phyloP scores from a whole-genome alignment of 2,329 filamentous ascomycete genomes.

The Apiospora koreana region DNA sequence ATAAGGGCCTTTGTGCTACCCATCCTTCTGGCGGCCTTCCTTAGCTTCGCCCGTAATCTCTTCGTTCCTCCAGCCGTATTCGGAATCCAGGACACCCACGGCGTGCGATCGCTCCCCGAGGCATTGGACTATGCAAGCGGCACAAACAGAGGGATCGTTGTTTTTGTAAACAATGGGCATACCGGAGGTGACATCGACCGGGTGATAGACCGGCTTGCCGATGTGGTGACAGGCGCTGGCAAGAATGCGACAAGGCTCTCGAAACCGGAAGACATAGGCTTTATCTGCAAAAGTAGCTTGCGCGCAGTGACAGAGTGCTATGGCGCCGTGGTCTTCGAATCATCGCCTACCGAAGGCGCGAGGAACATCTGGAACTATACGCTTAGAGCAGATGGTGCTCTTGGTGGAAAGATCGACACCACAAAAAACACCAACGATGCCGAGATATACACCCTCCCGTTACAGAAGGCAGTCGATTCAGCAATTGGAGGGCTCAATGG shows the following conservation, averaged over 20 bases:
- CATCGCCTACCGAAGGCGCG: constrained; percentile 71
- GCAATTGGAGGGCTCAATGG: constrained; percentile 63
- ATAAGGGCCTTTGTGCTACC: constrained; percentile 62
- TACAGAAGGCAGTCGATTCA: constrained; percentile 77
- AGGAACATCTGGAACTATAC: constrained; percentile 83
- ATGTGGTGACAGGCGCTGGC: constrained; percentile 56
- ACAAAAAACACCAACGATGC: constrained; percentile 69
- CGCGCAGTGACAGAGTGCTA: constrained; percentile 72
- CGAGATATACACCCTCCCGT: constrained; percentile 75
- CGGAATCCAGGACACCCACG: constrained; percentile 65
- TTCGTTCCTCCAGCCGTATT: constrained; percentile 77
- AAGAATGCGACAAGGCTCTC: constrained; percentile 57
- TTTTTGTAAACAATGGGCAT: constrained; percentile 76
- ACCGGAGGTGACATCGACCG: constrained; percentile 69
- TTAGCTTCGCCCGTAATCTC: constrained; percentile 76
- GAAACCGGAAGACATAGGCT: constrained; percentile 58
- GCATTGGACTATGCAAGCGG: constrained; percentile 60
- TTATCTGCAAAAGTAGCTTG: constrained; percentile 63
- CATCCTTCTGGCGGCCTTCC: constrained; percentile 57
- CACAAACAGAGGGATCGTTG: constrained; percentile 65
- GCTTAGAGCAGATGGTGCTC: constrained; percentile 71
- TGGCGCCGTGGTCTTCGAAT: constrained; percentile 72
- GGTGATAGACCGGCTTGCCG: constrained; percentile 65
- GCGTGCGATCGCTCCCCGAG: constrained; percentile 64
- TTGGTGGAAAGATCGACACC: constrained; percentile 67